Base-by-base conservation (phyloP, 148 eudicot species). In the Fagopyrum homotropicum region DNA sequence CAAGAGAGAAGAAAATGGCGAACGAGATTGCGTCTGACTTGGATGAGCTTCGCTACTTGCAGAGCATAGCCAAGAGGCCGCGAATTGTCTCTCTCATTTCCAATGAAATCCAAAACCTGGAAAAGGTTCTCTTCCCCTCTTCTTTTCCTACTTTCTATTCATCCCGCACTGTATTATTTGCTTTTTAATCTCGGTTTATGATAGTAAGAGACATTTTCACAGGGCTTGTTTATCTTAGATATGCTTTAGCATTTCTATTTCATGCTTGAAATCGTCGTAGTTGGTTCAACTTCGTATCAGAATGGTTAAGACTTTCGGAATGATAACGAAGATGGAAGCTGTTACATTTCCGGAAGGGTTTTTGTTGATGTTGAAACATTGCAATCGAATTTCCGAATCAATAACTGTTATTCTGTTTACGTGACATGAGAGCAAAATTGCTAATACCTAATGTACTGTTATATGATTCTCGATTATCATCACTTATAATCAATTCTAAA, bases 11-110 rank as follows among this genome's bases (percentile, higher is more conserved):
- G 64, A 78, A 30, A 83, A 89, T 89, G 96, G 97, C 84, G 74
- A 89, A 86, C 11, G 91, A 89, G 17, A 47, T 80, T 8, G 80
- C 84, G 50, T 79, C 84, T 6, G 98, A 93, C 75, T 82, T 93
- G 78, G 88, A 83, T 19, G 98, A 93, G 72, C 89, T 93, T 56
- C 86, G 86, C 14, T 85, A 84, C 22, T 82, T 93, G 2, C 89
- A 85, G 40, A 82, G 79, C 85, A 82, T 91, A 35, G 92, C 98
- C 2, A 89, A 88, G 69, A 77, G 98, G 73, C 98, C 94, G 29
- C 88, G 98, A 9, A 77, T 87, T 57, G 69, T 89, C 72, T 88
- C 91, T 40, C 90, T 93, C 73, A 83, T 93, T 61, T 86, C 91
- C 74, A 80, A 83, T 35, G 91, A 91, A 82, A 93, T 93, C 75